Conservation (phyloP, 495 filamentous ascomycete species). For the Hypoxylon lienhwacheense region DNA sequence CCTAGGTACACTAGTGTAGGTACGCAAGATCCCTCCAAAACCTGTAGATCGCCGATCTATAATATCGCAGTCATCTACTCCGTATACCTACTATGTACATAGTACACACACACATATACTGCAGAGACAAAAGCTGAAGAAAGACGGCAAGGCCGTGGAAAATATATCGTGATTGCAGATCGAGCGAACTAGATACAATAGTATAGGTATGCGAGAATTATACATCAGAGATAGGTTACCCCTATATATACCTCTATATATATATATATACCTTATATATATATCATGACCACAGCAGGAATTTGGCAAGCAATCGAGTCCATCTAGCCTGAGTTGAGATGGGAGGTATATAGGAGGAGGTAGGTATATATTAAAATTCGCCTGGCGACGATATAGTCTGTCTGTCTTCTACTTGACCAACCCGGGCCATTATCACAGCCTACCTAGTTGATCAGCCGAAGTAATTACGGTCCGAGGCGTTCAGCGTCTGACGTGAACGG, state of each 20-base stretch:
- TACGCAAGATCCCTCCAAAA: no score
- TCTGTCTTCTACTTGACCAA: no score
- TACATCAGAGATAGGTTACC: slow-evolving; percentile 25
- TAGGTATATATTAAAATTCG: slow-evolving; percentile 25
- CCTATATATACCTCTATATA: no score
- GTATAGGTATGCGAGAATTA: slow-evolving; percentile 28
- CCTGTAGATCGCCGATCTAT: no score
- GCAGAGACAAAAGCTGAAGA: no score
- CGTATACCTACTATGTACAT: no score
- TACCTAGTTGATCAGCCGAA: no score
- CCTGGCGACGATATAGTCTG: slow-evolving; percentile 20
- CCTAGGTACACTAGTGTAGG: no score
- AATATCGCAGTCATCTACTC: no score
- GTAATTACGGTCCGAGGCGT: slow-evolving; percentile 18
- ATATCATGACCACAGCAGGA: slow-evolving; percentile 7
- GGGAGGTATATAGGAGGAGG: no score
- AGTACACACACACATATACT: no score
- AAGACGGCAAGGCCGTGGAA: slow-evolving; percentile 14
- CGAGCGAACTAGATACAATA: slow-evolving; percentile 31
- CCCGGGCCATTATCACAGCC: no score
- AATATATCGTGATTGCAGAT: slow-evolving; percentile 22
- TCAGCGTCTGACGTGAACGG: slow-evolving; percentile 18
- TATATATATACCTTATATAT: slow-evolving; percentile 24
- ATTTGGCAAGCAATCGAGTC: slow-evolving; percentile 10
- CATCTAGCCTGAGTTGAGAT: neutral